Base-by-base conservation (phyloP, 176 grass and related monocot genomes). In the Olyra latifolia region DNA sequence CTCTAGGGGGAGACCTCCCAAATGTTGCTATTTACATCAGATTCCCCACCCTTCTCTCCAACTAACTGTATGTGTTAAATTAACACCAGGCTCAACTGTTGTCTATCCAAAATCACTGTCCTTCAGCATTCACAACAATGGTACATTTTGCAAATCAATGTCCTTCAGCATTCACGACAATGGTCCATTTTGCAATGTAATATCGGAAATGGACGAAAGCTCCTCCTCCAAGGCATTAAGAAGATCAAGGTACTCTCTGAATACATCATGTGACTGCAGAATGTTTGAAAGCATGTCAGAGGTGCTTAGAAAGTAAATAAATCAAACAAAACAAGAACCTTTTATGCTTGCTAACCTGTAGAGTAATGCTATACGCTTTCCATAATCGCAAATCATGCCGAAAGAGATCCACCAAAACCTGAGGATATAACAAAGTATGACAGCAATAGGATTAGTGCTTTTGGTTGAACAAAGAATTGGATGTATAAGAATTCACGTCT, bases 381-480 rank as follows among this genome's bases (percentile, higher is more conserved):
- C 96, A 99, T 44, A 99, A 75, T 29, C 92, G 84, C 75, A 99
- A 71, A 91, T 99, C 96, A 77, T 99, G 84, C 20, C 86, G 86
- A 87, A 99, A 99, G 29, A 99, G 90, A 89, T 99, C 96, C 49
- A 99, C 66, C 86, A 99, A 82, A 89, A 99, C 92, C 96, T 99
- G 77, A 75, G 32, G 42, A 76, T 55, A 74, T 29, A 81, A 88
- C 23, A 80, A 60, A 42, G 66, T 19, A 61, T 50, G 4, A 58
- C 50, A 69, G 7, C 46, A 85, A 45, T 9, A 80, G 15, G 32
- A 63, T 80, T 53, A 78, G 25, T 53, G 19, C 46, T 67, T 67
- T 65, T 76, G 38, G 38, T 76, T 44, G 32, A 52, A 10, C 35
- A 55, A 86, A 67, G 14, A 66, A 66, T 67, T 80, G 20, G 23